phyloP scores from a whole-genome alignment of 2,329 filamentous ascomycete species.

The Aspergillus sp. region DNA sequence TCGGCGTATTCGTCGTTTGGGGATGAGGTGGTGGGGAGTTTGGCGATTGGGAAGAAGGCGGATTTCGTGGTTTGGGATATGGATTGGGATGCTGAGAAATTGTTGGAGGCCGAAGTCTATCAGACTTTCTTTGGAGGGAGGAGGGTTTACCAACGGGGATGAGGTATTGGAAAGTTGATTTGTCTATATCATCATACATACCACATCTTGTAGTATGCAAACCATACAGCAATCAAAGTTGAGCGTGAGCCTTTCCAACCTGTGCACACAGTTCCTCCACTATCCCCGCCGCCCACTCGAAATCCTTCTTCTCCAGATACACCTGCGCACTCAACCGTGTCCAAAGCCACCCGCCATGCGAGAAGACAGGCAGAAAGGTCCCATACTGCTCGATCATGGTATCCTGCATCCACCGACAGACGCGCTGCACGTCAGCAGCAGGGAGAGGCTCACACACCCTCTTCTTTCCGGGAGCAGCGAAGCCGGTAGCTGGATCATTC shows the following conservation, averaged over 20 bases:
- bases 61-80: slow-evolving; percentile 40
- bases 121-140: slow-evolving; percentile 39
- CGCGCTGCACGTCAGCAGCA: slow-evolving; percentile 32
- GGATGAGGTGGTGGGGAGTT: slow-evolving; percentile 30
- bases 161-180: too few species aligned
- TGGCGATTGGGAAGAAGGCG: slow-evolving; percentile 34
- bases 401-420: slow-evolving; percentile 52
- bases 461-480: slow-evolving; percentile 2
- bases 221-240: too few species aligned
- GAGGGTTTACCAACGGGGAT: slow-evolving; percentile 16
- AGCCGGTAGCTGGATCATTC: background rate
- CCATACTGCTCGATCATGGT: slow-evolving; percentile 52
- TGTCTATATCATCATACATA: too few species aligned
- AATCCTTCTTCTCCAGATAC: slow-evolving; percentile 73
- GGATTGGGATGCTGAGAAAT: slow-evolving; percentile 29
- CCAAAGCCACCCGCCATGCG: slow-evolving; percentile 59
- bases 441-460: slow-evolving; percentile 18
- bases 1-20: slow-evolving; percentile 40
- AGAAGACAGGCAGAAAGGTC: slow-evolving; percentile 61
- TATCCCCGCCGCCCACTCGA: slow-evolving; percentile 57
- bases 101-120: slow-evolving; percentile 32
- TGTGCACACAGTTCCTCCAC: slow-evolving; percentile 51
- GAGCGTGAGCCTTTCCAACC: slow-evolving; percentile 33
- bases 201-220: too few species aligned
- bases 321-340: slow-evolving; percentile 69